Conservation (phyloP, 768 basidiomycete genomes). For the Favolaschia claudopus region DNA sequence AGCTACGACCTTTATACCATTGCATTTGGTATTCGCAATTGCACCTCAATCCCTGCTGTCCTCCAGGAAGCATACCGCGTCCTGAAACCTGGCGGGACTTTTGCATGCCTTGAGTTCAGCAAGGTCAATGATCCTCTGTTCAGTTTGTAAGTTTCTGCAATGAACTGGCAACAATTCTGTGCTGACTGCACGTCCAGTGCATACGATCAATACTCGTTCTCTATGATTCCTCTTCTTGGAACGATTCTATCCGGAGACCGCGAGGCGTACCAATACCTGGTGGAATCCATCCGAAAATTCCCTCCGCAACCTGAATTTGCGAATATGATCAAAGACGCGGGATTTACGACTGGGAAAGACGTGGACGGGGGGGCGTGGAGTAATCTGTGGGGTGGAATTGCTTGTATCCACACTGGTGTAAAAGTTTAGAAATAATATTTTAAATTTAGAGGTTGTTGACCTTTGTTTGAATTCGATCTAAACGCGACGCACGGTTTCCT, state of each 20-base stretch:
- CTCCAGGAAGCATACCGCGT: slow-evolving; percentile 91
- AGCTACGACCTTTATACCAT: slow-evolving; percentile 97
- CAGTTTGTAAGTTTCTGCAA: slow-evolving; percentile 67
- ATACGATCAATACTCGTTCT: slow-evolving; percentile 96
- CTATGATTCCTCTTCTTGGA: slow-evolving; percentile 93
- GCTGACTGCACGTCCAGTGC: slow-evolving; percentile 55
- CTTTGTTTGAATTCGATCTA: background rate
- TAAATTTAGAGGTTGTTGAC: background rate
- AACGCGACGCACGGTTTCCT: slow-evolving; percentile 27
- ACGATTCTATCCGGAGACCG: slow-evolving; percentile 96
- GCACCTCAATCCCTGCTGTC: slow-evolving; percentile 90
- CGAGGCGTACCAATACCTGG: slow-evolving; percentile 95
- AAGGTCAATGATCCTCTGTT: slow-evolving; percentile 89
- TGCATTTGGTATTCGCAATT: slow-evolving; percentile 97
- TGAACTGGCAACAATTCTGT: background rate
- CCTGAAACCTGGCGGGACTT: slow-evolving; percentile 93
- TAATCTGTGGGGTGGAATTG: slow-evolving; percentile 88
- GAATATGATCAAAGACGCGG: slow-evolving; percentile 86
- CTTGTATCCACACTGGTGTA: slow-evolving; percentile 84
- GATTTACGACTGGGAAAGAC: slow-evolving; percentile 77
- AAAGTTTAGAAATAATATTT: slow-evolving; percentile 60
- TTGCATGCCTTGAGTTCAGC: slow-evolving; percentile 97
- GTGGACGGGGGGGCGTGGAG: slow-evolving; percentile 86
- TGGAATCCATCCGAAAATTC: slow-evolving; percentile 96
- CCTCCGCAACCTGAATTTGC: slow-evolving; percentile 90